Conservation (phyloP, 441 rosid species). For the Euphorbia celastroides region DNA sequence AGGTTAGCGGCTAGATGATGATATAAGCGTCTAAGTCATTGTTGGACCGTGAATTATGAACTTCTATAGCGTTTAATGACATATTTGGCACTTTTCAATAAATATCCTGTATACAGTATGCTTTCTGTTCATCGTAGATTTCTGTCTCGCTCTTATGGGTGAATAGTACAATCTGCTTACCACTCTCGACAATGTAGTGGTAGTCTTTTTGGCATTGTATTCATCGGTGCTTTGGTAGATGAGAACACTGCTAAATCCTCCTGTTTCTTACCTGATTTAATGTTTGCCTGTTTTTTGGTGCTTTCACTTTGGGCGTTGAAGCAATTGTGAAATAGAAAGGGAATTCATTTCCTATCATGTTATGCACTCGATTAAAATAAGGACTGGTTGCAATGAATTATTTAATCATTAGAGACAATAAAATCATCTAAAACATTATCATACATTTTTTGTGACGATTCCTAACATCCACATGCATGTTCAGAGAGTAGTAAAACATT, state of each 20-base stretch:
- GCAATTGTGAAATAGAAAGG: neutral
- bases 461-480: neutral
- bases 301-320: neutral
- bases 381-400: neutral
- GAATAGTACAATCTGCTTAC: neutral
- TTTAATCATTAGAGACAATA: neutral
- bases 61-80: neutral
- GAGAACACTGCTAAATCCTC: neutral
- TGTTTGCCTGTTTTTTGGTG: neutral
- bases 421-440: neutral
- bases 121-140: neutral
- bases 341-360: neutral
- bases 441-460: neutral
- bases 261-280: neutral
- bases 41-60: neutral
- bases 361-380: neutral
- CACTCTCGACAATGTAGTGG: neutral
- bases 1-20: neutral
- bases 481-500: neutral
- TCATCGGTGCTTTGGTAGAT: neutral
- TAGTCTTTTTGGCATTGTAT: neutral
- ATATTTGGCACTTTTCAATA: too few species aligned
- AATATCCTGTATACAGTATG: constrained; percentile 6
- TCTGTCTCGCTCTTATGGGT: neutral
- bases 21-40: neutral